A percentile compares a stretch with the other conserved stretches of the same genome.
These are phyloP conservation scores for Gossypium gossypioides DNA, from an alignment of 441 rosid genomes.

Conservation along the genomic window DNA sequence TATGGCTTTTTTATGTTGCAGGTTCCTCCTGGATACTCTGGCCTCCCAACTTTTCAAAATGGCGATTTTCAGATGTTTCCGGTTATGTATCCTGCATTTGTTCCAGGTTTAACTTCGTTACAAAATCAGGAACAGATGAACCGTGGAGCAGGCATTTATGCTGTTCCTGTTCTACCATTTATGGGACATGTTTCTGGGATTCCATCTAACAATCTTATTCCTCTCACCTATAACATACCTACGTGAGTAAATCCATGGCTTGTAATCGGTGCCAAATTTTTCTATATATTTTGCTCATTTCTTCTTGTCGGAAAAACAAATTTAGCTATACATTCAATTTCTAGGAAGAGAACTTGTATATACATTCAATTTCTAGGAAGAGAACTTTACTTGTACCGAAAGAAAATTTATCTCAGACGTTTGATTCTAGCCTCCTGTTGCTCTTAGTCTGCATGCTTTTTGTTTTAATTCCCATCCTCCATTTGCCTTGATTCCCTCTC, in stretches of 20 bases:
- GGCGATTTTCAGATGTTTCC: conserved; percentile 56
- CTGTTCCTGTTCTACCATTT: conserved; percentile 60
- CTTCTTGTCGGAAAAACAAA: not conserved
- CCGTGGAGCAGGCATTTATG: conserved; percentile 75
- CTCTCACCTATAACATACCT: conserved; percentile 74
- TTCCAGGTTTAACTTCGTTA: conserved; percentile 30
- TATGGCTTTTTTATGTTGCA: conserved; percentile 16
- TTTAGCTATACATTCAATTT: not conserved
- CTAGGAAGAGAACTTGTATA: not conserved
- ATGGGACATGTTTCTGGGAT: conserved; percentile 51
- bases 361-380: not conserved
- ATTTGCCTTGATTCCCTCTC: not conserved
- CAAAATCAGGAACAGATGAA: conserved; percentile 52
- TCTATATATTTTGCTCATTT: not conserved
- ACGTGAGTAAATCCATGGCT: conserved; percentile 42
- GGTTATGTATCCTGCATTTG: conserved; percentile 44
- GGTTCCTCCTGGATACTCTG: conserved; percentile 44
- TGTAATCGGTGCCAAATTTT: not conserved
- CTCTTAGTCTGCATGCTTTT: not conserved
- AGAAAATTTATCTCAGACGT: not conserved
- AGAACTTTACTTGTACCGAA: not conserved
- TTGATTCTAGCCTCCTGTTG: not conserved
- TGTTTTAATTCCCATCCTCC: not conserved
- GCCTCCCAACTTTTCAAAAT: conserved; percentile 31
- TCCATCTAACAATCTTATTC: conserved; percentile 66